These are phyloP conservation scores for Botryosphaeria agaves DNA, from an alignment of 2,329 filamentous ascomycete species.

Conservation along the genomic window DNA sequence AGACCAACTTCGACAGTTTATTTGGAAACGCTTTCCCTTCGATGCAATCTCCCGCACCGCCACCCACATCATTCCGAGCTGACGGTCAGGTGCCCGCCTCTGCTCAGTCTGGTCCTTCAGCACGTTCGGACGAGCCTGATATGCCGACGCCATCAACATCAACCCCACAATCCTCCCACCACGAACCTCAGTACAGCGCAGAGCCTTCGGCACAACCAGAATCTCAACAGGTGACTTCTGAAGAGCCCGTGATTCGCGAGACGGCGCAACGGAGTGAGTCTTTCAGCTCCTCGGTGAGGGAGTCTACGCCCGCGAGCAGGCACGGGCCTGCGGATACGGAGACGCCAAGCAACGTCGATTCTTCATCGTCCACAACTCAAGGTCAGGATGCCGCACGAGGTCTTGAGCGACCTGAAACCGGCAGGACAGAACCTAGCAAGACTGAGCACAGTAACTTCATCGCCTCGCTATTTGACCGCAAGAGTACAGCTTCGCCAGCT, in stretches of 20 bases:
- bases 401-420: constrained; percentile 17
- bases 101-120: constrained; percentile 22
- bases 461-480: constrained; percentile 19
- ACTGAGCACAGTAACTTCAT: constrained; percentile 17
- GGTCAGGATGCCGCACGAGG: constrained; percentile 18
- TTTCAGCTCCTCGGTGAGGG: constrained; percentile 59
- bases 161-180: constrained; percentile 37
- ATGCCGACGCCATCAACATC: constrained; percentile 44
- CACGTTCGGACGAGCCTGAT: constrained; percentile 29
- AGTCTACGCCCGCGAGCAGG: constrained; percentile 53
- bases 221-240: constrained; percentile 62
- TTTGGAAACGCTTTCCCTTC: constrained; percentile 53
- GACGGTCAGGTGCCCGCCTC: constrained; percentile 17
- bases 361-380: constrained; percentile 28
- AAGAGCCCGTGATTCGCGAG: constrained; percentile 51
- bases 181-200: constrained; percentile 35
- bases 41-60: constrained; percentile 27
- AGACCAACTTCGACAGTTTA: constrained; percentile 61
- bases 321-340: constrained; percentile 34
- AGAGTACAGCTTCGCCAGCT: constrained; percentile 19
- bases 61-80: constrained; percentile 42
- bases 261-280: constrained; percentile 43
- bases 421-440: constrained; percentile 16
- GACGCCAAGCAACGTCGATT: constrained; percentile 26
- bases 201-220: constrained; percentile 51